These are phyloP conservation scores for Exophiala sp. DNA, from an alignment of 2,329 filamentous ascomycete genomes.

Conservation along the genomic window DNA sequence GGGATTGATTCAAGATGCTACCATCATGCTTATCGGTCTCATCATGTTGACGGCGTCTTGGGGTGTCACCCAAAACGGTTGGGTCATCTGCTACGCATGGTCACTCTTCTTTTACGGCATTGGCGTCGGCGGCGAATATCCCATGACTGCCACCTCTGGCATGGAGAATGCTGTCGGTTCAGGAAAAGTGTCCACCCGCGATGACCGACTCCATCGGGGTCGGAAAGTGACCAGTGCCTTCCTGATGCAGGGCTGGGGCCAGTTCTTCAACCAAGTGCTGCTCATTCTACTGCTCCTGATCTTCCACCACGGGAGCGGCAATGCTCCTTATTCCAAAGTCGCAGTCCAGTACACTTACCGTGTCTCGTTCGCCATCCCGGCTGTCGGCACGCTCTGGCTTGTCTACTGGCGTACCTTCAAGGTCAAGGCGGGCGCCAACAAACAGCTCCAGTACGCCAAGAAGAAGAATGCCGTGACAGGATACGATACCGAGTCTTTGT, in stretches of 20 bases:
- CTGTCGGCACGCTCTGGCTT: slow-evolving; percentile 85
- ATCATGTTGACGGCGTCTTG: slow-evolving; percentile 87
- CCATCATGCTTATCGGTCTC: slow-evolving; percentile 90
- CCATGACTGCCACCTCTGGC: slow-evolving; percentile 90
- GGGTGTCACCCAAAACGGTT: slow-evolving; percentile 80
- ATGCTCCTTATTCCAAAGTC: slow-evolving; percentile 69
- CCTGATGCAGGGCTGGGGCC: slow-evolving; percentile 97
- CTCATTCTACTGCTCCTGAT: slow-evolving; percentile 80
- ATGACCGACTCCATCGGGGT: slow-evolving; percentile 90
- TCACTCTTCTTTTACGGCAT: slow-evolving; percentile 85
- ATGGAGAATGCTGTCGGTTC: slow-evolving; percentile 87
- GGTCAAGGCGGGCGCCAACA: slow-evolving; percentile 75
- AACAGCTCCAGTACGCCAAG: slow-evolving; percentile 76
- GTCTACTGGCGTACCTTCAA: slow-evolving; percentile 94
- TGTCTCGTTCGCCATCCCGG: slow-evolving; percentile 84
- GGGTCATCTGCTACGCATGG: slow-evolving; percentile 96
- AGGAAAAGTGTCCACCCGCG: slow-evolving; percentile 80
- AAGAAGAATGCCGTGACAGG: slow-evolving; percentile 81
- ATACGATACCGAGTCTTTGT: slow-evolving; percentile 81
- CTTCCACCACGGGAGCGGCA: slow-evolving; percentile 73
- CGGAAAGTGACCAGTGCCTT: slow-evolving; percentile 94
- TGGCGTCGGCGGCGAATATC: slow-evolving; percentile 57
- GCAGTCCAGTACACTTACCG: slow-evolving; percentile 87
- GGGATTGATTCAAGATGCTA: slow-evolving; percentile 91
- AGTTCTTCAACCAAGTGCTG: slow-evolving; percentile 86